Percentiles rank a stretch among this genome's conserved stretches.
Conservation (phyloP, 495 filamentous ascomycete genomes). For the Cercophora sp. region DNA sequence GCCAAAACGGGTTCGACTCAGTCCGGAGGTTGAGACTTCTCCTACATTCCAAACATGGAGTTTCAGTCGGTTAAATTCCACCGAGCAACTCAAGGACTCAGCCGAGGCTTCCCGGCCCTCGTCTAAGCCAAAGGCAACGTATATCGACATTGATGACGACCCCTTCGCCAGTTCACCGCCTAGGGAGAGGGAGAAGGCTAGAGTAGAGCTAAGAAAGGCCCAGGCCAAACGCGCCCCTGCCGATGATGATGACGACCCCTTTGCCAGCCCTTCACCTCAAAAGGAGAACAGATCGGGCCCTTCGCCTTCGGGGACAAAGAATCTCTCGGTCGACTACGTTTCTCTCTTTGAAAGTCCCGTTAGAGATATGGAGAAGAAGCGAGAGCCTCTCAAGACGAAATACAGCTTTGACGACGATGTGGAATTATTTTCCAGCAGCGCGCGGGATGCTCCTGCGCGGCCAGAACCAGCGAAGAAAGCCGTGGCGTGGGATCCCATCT, state of each 20-base stretch:
- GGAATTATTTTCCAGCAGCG: constrained; percentile 19
- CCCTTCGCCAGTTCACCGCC: constrained; percentile 20
- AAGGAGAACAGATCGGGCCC: too few relatives aligned
- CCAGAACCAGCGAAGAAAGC: constrained; percentile 14
- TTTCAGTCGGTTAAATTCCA: constrained; percentile 17
- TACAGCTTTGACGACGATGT: constrained; percentile 11
- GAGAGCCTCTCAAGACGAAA: neutral
- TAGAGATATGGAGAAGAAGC: neutral
- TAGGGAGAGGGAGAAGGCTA: too few relatives aligned
- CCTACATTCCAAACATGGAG: neutral
- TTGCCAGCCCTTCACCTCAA: neutral
- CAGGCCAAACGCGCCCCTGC: too few relatives aligned
- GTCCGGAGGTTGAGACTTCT: too few relatives aligned
- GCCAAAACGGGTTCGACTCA: too few relatives aligned
- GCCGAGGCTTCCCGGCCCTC: neutral
- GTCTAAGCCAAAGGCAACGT: neutral
- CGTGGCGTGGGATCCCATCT: constrained; percentile 45
- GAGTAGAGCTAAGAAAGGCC: too few relatives aligned
- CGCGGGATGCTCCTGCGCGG: constrained; percentile 9
- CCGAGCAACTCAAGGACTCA: neutral
- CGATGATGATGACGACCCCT: neutral
- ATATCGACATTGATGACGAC: constrained; percentile 7
- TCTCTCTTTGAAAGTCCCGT: too few relatives aligned
- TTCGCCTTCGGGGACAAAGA: too few relatives aligned
- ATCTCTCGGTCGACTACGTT: too few relatives aligned